Evolutionary conservation across 2,329 filamentous ascomycete species (phyloP).

Genomic region (Verticillium longisporum): DNA sequence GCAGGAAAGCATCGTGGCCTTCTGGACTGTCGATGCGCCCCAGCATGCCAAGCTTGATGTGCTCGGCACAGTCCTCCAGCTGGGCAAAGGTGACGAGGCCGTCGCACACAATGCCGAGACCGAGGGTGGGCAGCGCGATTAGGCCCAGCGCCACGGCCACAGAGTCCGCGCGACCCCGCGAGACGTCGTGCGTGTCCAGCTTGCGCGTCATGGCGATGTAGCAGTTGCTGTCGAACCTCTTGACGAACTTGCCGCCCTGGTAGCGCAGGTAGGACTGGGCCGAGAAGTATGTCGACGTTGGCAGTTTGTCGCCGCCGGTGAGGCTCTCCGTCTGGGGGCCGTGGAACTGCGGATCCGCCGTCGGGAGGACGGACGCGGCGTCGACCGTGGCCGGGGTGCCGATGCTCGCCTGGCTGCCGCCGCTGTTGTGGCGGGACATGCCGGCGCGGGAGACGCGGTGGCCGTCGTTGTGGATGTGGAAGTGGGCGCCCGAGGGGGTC

Average conservation of each 20-base stretch:
- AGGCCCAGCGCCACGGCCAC: conserved; percentile 70
- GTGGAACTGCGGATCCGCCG: conserved; percentile 63
- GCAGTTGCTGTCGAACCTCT: conserved; percentile 95
- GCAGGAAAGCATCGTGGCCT: conserved; percentile 90
- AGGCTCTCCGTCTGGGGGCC: conserved; percentile 47
- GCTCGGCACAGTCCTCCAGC: conserved; percentile 82
- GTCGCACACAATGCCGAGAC: conserved; percentile 91
- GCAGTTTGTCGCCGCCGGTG: conserved; percentile 42
- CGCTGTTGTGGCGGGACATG: conserved; percentile 40
- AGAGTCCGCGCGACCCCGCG: conserved; percentile 61
- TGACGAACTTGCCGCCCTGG: conserved; percentile 93
- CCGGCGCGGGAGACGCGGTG: conserved; percentile 55
- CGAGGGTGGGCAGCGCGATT: conserved; percentile 83
- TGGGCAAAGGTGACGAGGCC: conserved; percentile 96
- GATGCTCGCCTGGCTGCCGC: conserved; percentile 9
- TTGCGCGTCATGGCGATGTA: conserved; percentile 99
- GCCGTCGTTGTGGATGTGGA: conserved; percentile 77
- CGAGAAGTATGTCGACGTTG: conserved; percentile 85
- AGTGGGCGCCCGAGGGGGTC: conserved; percentile 65
- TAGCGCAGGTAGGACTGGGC: conserved; percentile 97
- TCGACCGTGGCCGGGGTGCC: neutral
- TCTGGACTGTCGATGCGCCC: conserved; percentile 90
- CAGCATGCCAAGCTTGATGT: conserved; percentile 70
- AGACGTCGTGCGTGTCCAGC: conserved; percentile 93
- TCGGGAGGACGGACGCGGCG: conserved; percentile 13